A percentile compares a stretch with the other conserved stretches of the same genome.
Evolutionary conservation across 805 yeast genomes (phyloP).

Genomic region (Peterozyma xylosa): DNA sequence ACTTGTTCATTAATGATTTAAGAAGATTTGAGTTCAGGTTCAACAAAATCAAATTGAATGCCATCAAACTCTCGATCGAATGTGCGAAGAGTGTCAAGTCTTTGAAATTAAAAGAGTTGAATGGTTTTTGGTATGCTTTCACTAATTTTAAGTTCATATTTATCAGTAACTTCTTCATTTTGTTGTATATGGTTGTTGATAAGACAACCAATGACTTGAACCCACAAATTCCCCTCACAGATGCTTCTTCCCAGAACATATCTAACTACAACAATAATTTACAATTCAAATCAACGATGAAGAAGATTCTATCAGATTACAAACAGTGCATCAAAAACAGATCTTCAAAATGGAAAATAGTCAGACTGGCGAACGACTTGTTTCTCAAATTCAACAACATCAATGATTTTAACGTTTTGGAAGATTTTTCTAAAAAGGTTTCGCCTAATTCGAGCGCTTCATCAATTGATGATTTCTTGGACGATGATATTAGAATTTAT

Average conservation of each 20-base stretch:
- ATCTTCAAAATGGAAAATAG: slow-evolving; percentile 8
- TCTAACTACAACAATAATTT: slow-evolving; percentile 3
- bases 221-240: neutral
- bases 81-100: slow-evolving; percentile 2
- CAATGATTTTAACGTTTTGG: slow-evolving; percentile 5
- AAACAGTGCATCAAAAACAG: slow-evolving; percentile 4
- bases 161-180: slow-evolving; percentile 6
- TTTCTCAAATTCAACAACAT: slow-evolving; percentile 2
- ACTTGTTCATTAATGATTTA: neutral
- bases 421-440: neutral
- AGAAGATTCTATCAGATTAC: slow-evolving; percentile 6
- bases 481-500: too few species aligned
- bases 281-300: slow-evolving; percentile 7
- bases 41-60: slow-evolving; percentile 4
- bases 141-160: slow-evolving; percentile 7
- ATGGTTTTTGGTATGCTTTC: slow-evolving; percentile 10
- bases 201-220: slow-evolving; percentile 4
- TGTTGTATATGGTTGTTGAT: slow-evolving; percentile 4
- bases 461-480: too few species aligned
- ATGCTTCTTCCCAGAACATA: neutral
- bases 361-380: slow-evolving; percentile 4
- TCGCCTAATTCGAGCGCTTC: too few species aligned
- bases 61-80: slow-evolving; percentile 4
- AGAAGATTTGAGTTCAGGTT: slow-evolving; percentile 4
- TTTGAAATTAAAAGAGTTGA: slow-evolving; percentile 4